These are phyloP conservation scores for Lobosporangium transversale DNA, from an alignment of 192 early-diverging fungal genomes.

Conservation along the genomic window DNA sequence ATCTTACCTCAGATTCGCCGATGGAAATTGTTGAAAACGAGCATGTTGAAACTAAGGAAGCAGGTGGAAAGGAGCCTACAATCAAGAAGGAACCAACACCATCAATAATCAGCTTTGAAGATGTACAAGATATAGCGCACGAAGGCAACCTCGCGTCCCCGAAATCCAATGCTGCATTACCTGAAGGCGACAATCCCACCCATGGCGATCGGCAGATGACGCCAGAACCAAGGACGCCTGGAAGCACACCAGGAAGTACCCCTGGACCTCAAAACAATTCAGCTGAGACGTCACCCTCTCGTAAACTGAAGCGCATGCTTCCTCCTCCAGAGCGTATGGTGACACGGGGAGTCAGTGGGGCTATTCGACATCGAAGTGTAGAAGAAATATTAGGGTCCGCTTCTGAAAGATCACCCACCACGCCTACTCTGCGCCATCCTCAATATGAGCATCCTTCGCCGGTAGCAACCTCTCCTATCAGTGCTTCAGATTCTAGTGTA, in stretches of 20 bases:
- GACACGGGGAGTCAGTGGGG: conserved; percentile 67
- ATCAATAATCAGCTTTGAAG: conserved; percentile 33
- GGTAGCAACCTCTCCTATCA: conserved; percentile 13
- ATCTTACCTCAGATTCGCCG: conserved; percentile 30
- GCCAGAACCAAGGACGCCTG: conserved; percentile 48
- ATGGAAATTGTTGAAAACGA: conserved; percentile 39
- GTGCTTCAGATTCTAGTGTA: conserved; percentile 7
- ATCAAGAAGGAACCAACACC: conserved; percentile 38
- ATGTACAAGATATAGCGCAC: neutral
- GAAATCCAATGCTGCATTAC: conserved; percentile 31
- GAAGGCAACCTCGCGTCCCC: conserved; percentile 38
- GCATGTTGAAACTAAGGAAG: conserved; percentile 13
- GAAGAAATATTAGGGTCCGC: conserved; percentile 62
- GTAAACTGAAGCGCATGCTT: conserved; percentile 50
- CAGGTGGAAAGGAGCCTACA: conserved; percentile 10
- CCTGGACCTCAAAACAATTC: conserved; percentile 35
- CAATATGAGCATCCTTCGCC: conserved; percentile 25
- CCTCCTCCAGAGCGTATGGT: conserved; percentile 69
- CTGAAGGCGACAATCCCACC: neutral
- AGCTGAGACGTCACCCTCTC: conserved; percentile 53
- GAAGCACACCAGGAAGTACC: conserved; percentile 49
- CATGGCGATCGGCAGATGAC: conserved; percentile 37
- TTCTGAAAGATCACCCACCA: conserved; percentile 40
- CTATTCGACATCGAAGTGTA: conserved; percentile 65
- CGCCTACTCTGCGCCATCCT: conserved; percentile 9